phyloP scores from a whole-genome alignment of 371 early-diverging fungal species.

The Mucor racemosus region DNA sequence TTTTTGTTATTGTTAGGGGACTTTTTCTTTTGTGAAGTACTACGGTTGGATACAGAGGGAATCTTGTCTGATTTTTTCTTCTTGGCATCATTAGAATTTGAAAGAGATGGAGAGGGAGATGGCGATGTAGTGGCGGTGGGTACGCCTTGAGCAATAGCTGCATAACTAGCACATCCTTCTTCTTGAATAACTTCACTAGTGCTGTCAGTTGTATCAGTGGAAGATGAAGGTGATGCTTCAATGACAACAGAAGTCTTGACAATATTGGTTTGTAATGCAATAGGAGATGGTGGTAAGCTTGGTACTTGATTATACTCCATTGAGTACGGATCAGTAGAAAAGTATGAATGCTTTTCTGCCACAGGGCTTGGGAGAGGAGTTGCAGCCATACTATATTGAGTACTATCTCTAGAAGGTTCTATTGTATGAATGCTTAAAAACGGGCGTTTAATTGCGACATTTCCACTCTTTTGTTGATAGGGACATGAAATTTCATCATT shows the following conservation, averaged over 20 bases:
- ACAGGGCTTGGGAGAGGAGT: conserved; percentile 1
- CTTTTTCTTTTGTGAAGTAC: not conserved
- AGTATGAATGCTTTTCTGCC: not conserved
- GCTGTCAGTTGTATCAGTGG: not conserved
- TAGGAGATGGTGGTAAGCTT: not conserved
- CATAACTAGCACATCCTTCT: not conserved
- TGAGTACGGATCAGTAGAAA: not conserved
- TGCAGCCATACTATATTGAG: not conserved
- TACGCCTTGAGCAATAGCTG: not conserved
- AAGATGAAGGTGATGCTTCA: not conserved
- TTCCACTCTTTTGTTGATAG: not conserved
- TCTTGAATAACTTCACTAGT: not conserved
- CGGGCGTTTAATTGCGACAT: too few species aligned
- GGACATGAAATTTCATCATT: not conserved
- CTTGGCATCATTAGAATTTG: not conserved
- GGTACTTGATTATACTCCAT: not conserved
- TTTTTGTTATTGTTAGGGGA: not conserved
- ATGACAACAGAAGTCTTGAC: not conserved
- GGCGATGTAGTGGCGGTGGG: not conserved
- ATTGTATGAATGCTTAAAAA: not conserved
- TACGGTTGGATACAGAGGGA: not conserved
- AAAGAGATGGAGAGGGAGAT: not conserved
- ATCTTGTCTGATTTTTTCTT: not conserved
- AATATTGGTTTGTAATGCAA: not conserved
- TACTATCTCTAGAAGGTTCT: too few species aligned